A percentile compares a stretch with the other conserved stretches of the same genome.
Conservation (phyloP, 192 early-diverging fungal genomes). For the Thamnidium elegans region DNA sequence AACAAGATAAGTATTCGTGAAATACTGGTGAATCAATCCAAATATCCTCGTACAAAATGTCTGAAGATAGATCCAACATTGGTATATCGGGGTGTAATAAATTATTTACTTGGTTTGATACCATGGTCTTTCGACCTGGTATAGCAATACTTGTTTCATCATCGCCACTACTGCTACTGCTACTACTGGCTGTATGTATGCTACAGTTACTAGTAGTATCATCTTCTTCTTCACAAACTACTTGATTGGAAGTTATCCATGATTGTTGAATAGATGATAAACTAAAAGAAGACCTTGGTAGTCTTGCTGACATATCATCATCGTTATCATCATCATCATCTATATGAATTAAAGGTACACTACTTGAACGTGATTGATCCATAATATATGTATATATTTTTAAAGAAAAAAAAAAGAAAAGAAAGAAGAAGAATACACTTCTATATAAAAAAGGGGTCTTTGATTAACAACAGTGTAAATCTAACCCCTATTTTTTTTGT, state of each 20-base stretch:
- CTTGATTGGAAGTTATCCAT: not conserved
- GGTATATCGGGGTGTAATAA: not conserved
- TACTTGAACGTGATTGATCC: slow-evolving; percentile 12
- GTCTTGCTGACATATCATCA: not conserved
- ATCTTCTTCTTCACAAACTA: not conserved
- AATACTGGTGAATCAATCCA: slow-evolving; percentile 20
- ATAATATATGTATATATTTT: no score
- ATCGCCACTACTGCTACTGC: not conserved
- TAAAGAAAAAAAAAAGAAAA: not conserved
- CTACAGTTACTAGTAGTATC: not conserved
- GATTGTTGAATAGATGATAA: slow-evolving; percentile 11
- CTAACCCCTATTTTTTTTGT: no score
- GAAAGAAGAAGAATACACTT: not conserved
- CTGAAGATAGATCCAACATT: slow-evolving; percentile 11
- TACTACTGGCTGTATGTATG: no score
- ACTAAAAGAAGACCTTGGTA: slow-evolving; percentile 12
- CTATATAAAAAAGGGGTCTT: no score
- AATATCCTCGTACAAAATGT: slow-evolving; percentile 15
- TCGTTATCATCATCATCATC: slow-evolving; percentile 9
- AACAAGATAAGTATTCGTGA: slow-evolving; percentile 8
- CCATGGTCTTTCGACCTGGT: slow-evolving; percentile 7
- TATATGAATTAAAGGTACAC: slow-evolving; percentile 15
- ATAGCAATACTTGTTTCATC: slow-evolving; percentile 14
- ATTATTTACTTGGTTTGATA: slow-evolving; percentile 2
- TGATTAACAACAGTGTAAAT: no score